Evolutionary conservation across 1,139 yeast genomes (phyloP), one percentile per base, ranked within the genome.

Genomic region (Zygosaccharomyces sapae): DNA sequence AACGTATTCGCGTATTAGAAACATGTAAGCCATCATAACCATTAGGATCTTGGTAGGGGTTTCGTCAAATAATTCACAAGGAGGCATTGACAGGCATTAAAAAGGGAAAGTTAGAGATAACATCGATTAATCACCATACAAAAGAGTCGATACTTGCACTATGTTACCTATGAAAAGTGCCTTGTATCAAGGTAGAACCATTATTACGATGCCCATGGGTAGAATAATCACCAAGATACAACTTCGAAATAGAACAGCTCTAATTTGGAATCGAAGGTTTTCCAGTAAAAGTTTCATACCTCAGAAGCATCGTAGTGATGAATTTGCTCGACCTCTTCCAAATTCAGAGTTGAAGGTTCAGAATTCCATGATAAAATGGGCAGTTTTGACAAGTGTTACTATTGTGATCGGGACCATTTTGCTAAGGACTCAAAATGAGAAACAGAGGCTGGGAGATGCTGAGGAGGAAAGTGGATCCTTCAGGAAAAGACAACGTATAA

Each of bases 401-500:
- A 38, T 63, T 20, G 57, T 61, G 3, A 27, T 63, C 13, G 63
- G 67, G 38, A 56, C 59, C 5, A 51, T 58, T 24, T 41, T 60
- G n/a, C 35, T 60, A 37, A 54, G 44, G 10, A 51, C 58, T n/a
- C 55, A 61, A 33, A 48, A 55, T 9, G 59, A 55, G 5, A 55
- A 53, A 2, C 56, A 51, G 0, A 53, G 46, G 1, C 58, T 55
- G 5, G 58, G 54, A 31, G 56, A 54, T 3, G 54, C 48, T 3
- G 68, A 65, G 7, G 70, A 69, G 8, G 69, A 66, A 13, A 63
- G 62, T 9, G 71, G 73, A 53, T 72, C 70, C 42, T 70, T 71
- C n/a, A 70, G 75, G 65, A 59, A 75, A 71, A 69, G 80, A 68
- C 71, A 90, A 72, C 38, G 43, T 37, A 56, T 65, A 19, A 55